A percentile compares a stretch with the other conserved stretches of the same genome.
Conservation (phyloP, 257 asterid genomes). For the Scutellaria baicalensis region DNA sequence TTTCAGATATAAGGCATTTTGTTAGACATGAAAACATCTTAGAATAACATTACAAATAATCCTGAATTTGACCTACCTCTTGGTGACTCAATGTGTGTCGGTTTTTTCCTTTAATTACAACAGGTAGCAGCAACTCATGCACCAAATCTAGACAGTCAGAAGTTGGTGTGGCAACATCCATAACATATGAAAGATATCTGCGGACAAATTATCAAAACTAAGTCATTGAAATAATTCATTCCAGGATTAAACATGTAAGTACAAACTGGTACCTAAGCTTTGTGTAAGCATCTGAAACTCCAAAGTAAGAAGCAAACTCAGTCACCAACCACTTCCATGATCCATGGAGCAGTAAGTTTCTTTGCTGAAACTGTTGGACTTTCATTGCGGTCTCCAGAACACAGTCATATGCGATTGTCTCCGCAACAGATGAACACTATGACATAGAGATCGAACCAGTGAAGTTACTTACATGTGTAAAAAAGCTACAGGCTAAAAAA, state of each 20-base stretch:
- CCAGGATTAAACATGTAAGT: background rate
- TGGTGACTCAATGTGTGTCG: slow-evolving; percentile 75
- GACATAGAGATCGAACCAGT: background rate
- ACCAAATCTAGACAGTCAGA: slow-evolving; percentile 80
- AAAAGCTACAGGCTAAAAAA: background rate
- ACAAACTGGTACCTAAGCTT: slow-evolving; percentile 52
- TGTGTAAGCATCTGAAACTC: slow-evolving; percentile 92
- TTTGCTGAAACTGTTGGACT: slow-evolving; percentile 69
- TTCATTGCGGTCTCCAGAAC: slow-evolving; percentile 93
- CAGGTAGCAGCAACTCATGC: slow-evolving; percentile 74
- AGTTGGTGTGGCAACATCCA: slow-evolving; percentile 98
- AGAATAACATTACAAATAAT: background rate
- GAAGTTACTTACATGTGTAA: background rate
- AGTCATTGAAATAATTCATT: background rate
- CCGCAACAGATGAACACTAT: slow-evolving; percentile 80
- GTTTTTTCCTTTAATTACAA: slow-evolving; percentile 53
- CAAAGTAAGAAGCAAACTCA: slow-evolving; percentile 81
- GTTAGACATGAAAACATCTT: background rate
- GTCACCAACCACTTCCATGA: slow-evolving; percentile 83
- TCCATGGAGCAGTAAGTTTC: slow-evolving; percentile 67
- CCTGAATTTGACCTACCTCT: slow-evolving; percentile 54
- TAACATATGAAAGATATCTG: slow-evolving; percentile 87
- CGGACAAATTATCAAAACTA: background rate
- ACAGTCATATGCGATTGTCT: slow-evolving; percentile 86
- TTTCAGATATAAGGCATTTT: background rate